Conservation (phyloP, 2,329 filamentous ascomycete genomes). For the Aspergillus udagawae region DNA sequence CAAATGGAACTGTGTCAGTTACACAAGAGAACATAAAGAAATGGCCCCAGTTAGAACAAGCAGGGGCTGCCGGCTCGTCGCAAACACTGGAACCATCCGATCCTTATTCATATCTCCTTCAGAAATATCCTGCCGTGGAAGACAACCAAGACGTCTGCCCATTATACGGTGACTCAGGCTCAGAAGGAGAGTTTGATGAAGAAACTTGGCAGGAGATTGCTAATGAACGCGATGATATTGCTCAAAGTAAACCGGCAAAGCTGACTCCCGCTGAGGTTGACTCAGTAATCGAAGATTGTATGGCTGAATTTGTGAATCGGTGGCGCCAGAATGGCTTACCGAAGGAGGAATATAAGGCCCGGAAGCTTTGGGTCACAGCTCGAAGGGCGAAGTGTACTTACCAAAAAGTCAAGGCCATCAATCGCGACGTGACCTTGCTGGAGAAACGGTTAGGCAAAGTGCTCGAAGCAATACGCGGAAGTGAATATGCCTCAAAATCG, state of each 20-base stretch:
- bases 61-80: not conserved
- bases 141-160: constrained; percentile 46
- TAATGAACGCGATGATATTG: constrained; percentile 39
- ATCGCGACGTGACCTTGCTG: constrained; percentile 41
- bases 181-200: constrained; percentile 53
- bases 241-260: constrained; percentile 20
- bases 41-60: constrained; percentile 24
- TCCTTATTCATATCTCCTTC: constrained; percentile 33
- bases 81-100: constrained; percentile 7
- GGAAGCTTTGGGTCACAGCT: constrained; percentile 58
- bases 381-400: constrained; percentile 40
- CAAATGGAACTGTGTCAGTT: constrained; percentile 19
- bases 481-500: constrained; percentile 50
- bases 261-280: constrained; percentile 49
- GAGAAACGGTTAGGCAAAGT: constrained; percentile 55
- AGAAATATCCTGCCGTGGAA: constrained; percentile 40
- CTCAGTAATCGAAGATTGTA: constrained; percentile 51
- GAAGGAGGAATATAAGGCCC: constrained; percentile 54
- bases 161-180: constrained; percentile 53
- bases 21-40: constrained; percentile 24
- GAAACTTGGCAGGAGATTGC: constrained; percentile 61
- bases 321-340: constrained; percentile 61
- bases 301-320: constrained; percentile 47
- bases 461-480: constrained; percentile 49
- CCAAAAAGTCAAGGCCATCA: constrained; percentile 44